phyloP scores from a whole-genome alignment of 208 protist species.

The Acanthamoeba lenticulata region DNA sequence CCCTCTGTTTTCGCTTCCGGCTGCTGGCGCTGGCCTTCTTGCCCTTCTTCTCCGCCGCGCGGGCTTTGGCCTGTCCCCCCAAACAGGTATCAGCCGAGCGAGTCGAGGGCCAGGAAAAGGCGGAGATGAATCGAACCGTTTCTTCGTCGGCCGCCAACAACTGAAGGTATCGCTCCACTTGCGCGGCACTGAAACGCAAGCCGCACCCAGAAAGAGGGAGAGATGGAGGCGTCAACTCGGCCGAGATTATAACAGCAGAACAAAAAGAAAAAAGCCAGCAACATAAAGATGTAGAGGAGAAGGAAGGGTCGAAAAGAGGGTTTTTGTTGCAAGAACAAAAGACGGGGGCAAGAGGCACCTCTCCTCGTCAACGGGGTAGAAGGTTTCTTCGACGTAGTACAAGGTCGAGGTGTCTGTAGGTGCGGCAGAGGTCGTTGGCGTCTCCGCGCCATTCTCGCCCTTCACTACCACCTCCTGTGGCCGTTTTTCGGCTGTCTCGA shows the following conservation, averaged over 20 bases:
- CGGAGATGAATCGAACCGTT: neutral
- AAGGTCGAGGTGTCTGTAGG: too few relatives aligned
- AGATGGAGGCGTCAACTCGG: neutral
- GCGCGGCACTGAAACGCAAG: neutral
- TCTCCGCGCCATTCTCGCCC: too few relatives aligned
- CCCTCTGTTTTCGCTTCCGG: conserved; percentile 29
- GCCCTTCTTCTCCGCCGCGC: neutral
- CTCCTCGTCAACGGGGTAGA: conserved; percentile 2
- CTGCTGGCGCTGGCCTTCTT: neutral
- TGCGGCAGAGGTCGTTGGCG: too few relatives aligned
- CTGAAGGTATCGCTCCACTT: neutral
- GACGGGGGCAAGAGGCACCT: neutral
- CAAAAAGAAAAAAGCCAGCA: neutral
- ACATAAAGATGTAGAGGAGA: neutral
- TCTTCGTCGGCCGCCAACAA: neutral
- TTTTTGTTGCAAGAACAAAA: too few relatives aligned
- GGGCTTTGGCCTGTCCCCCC: neutral
- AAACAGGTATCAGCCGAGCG: neutral
- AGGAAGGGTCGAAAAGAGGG: neutral
- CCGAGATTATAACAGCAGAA: neutral
- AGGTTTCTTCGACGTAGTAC: too few relatives aligned
- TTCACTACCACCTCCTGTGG: too few relatives aligned
- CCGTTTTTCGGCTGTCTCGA: neutral
- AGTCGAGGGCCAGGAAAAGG: too few relatives aligned
- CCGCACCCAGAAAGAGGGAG: neutral